A percentile compares a stretch with the other conserved stretches of the same genome.
phyloP scores from a whole-genome alignment of 768 basidiomycete species.

The Boletus edulis region DNA sequence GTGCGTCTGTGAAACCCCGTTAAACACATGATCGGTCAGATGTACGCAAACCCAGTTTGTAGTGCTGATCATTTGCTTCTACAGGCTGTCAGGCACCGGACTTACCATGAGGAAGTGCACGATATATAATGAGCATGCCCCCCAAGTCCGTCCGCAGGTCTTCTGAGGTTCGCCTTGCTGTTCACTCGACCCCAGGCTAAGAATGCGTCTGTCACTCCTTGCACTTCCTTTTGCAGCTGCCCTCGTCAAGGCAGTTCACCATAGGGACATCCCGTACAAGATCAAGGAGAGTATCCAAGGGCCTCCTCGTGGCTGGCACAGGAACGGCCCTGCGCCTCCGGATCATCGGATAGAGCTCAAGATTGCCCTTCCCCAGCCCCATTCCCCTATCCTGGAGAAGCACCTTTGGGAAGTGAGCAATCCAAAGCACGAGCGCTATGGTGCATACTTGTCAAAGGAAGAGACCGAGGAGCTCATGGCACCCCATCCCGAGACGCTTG shows the following conservation, averaged over 20 bases:
- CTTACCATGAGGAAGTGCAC: not conserved
- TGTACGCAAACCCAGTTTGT: no score
- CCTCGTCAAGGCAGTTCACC: conserved; percentile 9
- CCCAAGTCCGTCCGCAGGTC: not conserved
- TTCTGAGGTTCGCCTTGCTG: not conserved
- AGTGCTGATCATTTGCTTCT: no score
- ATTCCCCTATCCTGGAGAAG: conserved; percentile 48
- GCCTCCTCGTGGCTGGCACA: conserved; percentile 49
- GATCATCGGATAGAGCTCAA: conserved; percentile 52
- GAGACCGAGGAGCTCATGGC: conserved; percentile 62
- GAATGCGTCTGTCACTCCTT: conserved; percentile 15
- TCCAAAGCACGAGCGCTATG: conserved; percentile 53
- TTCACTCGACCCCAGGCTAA: not conserved
- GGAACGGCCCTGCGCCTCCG: conserved; percentile 40
- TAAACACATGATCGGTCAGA: no score
- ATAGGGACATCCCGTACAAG: conserved; percentile 21
- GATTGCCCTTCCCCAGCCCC: conserved; percentile 54
- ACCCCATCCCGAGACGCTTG: conserved; percentile 52
- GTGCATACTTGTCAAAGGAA: conserved; percentile 57
- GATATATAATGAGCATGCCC: conserved; percentile 9
- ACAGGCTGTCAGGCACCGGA: not conserved
- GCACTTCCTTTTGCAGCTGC: conserved; percentile 9
- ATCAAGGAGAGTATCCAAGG: conserved; percentile 49
- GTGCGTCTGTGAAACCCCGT: no score
- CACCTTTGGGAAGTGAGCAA: conserved; percentile 59